These are phyloP conservation scores for Zymoseptoria brevis DNA, from an alignment of 2,329 filamentous ascomycete species.

Conservation along the genomic window DNA sequence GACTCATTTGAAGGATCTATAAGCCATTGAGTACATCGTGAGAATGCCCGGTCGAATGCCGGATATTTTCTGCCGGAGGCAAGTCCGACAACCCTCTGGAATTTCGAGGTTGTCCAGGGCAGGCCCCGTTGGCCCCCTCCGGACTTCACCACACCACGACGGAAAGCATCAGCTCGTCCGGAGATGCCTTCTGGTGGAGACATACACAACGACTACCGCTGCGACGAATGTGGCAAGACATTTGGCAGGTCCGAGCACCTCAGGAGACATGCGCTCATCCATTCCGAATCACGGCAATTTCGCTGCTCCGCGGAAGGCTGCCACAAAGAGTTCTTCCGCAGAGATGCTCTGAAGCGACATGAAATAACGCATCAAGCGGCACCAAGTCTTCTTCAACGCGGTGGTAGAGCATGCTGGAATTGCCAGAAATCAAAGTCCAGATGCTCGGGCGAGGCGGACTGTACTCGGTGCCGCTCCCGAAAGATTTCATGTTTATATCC, in stretches of 20 bases:
- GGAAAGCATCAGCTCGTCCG: neutral
- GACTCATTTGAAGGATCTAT: too few relatives aligned
- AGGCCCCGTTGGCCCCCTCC: too few relatives aligned
- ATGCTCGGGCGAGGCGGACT: constrained; percentile 25
- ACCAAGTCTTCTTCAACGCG: constrained; percentile 14
- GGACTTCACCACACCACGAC: neutral
- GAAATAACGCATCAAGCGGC: constrained; percentile 18
- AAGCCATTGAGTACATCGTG: too few relatives aligned
- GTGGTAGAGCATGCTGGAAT: constrained; percentile 22
- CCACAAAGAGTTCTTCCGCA: constrained; percentile 19
- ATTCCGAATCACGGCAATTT: constrained; percentile 18
- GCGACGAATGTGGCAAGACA: constrained; percentile 14
- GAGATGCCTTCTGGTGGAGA: neutral
- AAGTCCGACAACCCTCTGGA: too few relatives aligned
- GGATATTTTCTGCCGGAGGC: too few relatives aligned
- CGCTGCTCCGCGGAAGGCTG: constrained; percentile 14
- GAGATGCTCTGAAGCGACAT: constrained; percentile 23
- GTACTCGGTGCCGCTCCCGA: constrained; percentile 21
- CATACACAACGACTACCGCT: constrained; percentile 9
- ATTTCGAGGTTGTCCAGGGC: too few relatives aligned
- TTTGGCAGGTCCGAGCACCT: constrained; percentile 23
- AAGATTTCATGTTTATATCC: constrained; percentile 22
- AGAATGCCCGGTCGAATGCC: too few relatives aligned
- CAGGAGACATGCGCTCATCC: constrained; percentile 21
- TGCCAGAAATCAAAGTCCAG: constrained; percentile 25